Percentiles rank a stretch among this genome's conserved stretches.
phyloP scores from a whole-genome alignment of 2,329 filamentous ascomycete genomes.

The Hypoxylon sp. region DNA sequence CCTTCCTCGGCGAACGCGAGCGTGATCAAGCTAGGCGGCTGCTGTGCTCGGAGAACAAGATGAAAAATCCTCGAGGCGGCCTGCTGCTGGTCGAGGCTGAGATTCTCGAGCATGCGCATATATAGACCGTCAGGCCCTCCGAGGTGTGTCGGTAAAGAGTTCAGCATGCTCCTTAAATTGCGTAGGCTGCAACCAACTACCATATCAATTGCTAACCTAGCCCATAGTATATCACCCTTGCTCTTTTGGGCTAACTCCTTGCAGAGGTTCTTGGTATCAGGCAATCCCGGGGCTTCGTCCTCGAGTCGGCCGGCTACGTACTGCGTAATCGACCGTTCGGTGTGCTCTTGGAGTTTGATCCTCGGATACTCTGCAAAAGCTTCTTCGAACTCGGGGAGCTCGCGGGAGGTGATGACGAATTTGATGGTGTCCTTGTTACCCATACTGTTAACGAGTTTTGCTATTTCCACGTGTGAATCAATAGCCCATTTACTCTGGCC shows the following conservation, averaged over 20 bases:
- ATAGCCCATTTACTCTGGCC: slow-evolving; percentile 53
- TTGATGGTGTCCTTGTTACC: slow-evolving; percentile 51
- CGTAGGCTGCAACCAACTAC: slow-evolving; percentile 53
- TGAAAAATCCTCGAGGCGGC: slow-evolving; percentile 53
- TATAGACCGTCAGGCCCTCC: slow-evolving; percentile 54
- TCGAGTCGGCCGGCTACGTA: slow-evolving; percentile 53
- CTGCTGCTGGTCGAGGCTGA: slow-evolving; percentile 49
- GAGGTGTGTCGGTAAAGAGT: slow-evolving; percentile 52
- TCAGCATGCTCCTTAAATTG: slow-evolving; percentile 49
- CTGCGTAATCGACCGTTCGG: slow-evolving; percentile 51
- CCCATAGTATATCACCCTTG: slow-evolving; percentile 53
- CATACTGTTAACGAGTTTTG: slow-evolving; percentile 51
- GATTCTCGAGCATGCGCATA: slow-evolving; percentile 54
- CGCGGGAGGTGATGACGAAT: slow-evolving; percentile 51
- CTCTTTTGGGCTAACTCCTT: slow-evolving; percentile 51
- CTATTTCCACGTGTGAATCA: slow-evolving; percentile 51
- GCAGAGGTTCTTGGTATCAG: slow-evolving; percentile 52
- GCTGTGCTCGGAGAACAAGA: slow-evolving; percentile 51
- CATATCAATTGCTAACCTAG: slow-evolving; percentile 54
- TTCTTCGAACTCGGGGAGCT: slow-evolving; percentile 52
- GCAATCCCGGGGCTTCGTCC: slow-evolving; percentile 52
- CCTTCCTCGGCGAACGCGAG: slow-evolving; percentile 54
- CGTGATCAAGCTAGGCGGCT: slow-evolving; percentile 54
- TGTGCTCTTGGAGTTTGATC: slow-evolving; percentile 52
- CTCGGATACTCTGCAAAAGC: slow-evolving; percentile 48